Evolutionary conservation across 2,329 filamentous ascomycete genomes (phyloP), one percentile per base, ranked within the genome.

Genomic region (Cladophialophora carrionii): DNA sequence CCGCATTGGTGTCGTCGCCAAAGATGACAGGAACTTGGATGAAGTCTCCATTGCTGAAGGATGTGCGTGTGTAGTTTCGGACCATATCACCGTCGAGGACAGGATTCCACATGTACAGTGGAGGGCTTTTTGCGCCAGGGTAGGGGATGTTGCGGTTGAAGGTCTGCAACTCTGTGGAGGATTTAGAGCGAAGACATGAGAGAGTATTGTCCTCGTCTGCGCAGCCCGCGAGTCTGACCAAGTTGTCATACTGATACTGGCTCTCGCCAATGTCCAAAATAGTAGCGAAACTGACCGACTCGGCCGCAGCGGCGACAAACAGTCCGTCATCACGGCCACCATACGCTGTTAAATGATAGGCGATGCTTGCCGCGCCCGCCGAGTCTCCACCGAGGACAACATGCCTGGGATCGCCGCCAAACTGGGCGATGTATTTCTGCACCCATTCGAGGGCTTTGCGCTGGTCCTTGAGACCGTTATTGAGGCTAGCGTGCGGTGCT

Each of bases 391-490:
- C 88, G 0, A 92, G 77, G 0, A 88, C 85, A 9, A 92, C 87
- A 69, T 90, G 88, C 0, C 80, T 72, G 0, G 88, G 87, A 69
- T 92, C 79, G 26, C 89, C 90, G 3, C 89, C 90, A 70, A 93
- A 92, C 74, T 85, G 74, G 3, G 74, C 65, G 22, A 92, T 90
- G 74, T 91, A 78, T 32, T 84, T 78, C 68, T 90, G 83, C 0
- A 91, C 84, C 90, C 90, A 92, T 66, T 88, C 74, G 14, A 92
- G 75, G 0, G 85, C 87, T 72, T 88, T 88, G 59, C 87, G 79
- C 75, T 91, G 89, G 73, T 92, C 90, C 37, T 84, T 83, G 0
- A 92, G 78, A 1, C 90, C 90, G 70, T 87, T 87, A 74, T 92
- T 92, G 41, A 87, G 73, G 26, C 58, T 63, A 20, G 65, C 60